Evolutionary conservation across 1,139 yeast genomes (phyloP), one percentile per base, ranked within the genome.

Genomic region (Candida anutae): DNA sequence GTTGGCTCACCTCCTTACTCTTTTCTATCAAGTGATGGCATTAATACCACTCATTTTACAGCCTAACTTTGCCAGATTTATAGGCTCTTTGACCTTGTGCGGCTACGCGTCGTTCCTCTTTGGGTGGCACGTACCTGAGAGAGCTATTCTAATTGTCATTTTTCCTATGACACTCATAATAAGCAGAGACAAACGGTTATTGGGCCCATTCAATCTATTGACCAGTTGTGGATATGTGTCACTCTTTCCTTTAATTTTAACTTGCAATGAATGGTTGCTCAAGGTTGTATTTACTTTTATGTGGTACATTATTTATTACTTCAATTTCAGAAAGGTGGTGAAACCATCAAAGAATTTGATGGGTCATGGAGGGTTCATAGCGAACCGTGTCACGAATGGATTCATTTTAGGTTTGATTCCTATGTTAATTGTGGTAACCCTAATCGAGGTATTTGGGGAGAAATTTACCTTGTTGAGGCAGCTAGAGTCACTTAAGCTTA

Each of bases 121-220:
- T 55, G 98, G 99, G 5, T 90, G 97, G 97, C 98, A 90, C 50
- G 98, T 90, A 15, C 98, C 90, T 56, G 98, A 88, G 54, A 90
- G 90, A 66, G 98, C 98, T 0, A 76, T 90, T 22, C 68, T 93
- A 61, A 55, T 87, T 18, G 80, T 88, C 2, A 82, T 90, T n/a
- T 72, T 93, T 46, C 98, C 99, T 1, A 75, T 85, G 48, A 69
- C 93, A 4, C 81, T 90, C 49, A 55, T 88, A 21, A 83, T 81
- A 2, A 64, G 78, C 10, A 66, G 72, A 21, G 95, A 87, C 46
- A 69, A 79, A 35, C 68, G 93, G 30, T 58, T 87, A 21, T 55
- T 88, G 27, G 70, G 77, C 5, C 77, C 90, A 0, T 81, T 74
- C 45, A 70, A 75, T 46, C 53, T 77, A 5, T 60, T 88, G 26